Evolutionary conservation across 371 early-diverging fungal genomes (phyloP).

Genomic region (Saksenaea oblongispora): DNA sequence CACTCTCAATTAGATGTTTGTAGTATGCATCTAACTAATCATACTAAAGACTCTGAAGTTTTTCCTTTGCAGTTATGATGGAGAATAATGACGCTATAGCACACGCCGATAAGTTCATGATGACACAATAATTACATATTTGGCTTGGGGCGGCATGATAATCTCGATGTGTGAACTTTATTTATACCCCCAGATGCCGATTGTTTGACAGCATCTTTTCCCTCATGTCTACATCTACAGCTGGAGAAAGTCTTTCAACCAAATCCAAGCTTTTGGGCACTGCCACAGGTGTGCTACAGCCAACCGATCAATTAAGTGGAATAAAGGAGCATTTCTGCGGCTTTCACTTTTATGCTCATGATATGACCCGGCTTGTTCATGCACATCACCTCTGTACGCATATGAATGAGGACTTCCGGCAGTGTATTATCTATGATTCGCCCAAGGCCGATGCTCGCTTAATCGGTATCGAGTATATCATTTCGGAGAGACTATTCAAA

Average conservation of each 20-base stretch:
- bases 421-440: constrained; percentile 55
- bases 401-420: constrained; percentile 50
- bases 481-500: constrained; percentile 48
- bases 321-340: constrained; percentile 30
- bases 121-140: background rate
- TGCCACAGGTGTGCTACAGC: background rate
- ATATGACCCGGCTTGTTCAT: constrained; percentile 40
- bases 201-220: background rate
- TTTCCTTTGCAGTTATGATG: no score
- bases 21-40: no score
- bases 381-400: constrained; percentile 50
- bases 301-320: constrained; percentile 3
- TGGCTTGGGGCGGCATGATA: background rate
- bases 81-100: no score
- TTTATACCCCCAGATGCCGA: background rate
- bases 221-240: background rate
- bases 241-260: constrained; percentile 8
- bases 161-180: background rate
- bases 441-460: constrained; percentile 35
- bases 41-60: no score
- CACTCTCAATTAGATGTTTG: no score
- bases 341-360: constrained; percentile 31
- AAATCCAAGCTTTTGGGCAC: constrained; percentile 3
- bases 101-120: background rate
- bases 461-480: constrained; percentile 58